Conservation (phyloP, 2,329 filamentous ascomycete genomes). For the Metarhizium guizhouense region DNA sequence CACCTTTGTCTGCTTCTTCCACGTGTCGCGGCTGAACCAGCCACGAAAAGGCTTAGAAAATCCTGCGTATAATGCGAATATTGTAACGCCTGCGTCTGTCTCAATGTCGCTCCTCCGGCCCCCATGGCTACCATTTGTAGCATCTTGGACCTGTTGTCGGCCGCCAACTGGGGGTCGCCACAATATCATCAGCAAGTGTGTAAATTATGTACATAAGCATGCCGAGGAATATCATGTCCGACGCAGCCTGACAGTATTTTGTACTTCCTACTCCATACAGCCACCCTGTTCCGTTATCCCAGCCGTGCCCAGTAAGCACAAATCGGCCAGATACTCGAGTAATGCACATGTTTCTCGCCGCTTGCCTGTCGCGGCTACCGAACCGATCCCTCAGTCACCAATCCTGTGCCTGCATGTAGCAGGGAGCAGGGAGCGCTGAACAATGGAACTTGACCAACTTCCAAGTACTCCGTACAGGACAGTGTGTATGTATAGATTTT, state of each 20-base stretch:
- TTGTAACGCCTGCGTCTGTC: too few species aligned
- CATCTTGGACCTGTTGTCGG: too few species aligned
- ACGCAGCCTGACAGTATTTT: too few species aligned
- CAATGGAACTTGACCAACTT: too few species aligned
- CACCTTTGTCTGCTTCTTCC: too few species aligned
- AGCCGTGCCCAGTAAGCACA: not conserved
- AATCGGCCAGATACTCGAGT: not conserved
- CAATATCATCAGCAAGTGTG: not conserved
- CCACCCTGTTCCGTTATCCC: not conserved
- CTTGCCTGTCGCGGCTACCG: not conserved
- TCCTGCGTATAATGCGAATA: not conserved
- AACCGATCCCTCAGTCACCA: not conserved
- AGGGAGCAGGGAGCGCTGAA: not conserved
- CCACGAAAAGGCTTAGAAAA: not conserved
- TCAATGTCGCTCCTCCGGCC: too few species aligned
- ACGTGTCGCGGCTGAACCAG: too few species aligned
- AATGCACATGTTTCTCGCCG: not conserved
- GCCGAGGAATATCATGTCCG: not conserved
- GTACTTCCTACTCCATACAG: not conserved
- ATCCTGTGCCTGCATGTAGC: constrained; percentile 5
- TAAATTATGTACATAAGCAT: not conserved
- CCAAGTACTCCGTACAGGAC: too few species aligned
- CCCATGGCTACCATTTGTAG: too few species aligned
- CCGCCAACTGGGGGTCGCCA: too few species aligned
- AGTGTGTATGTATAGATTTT: too few species aligned